phyloP scores from a whole-genome alignment of 164 flowering plant genomes.

The Tetracentron sinense region DNA sequence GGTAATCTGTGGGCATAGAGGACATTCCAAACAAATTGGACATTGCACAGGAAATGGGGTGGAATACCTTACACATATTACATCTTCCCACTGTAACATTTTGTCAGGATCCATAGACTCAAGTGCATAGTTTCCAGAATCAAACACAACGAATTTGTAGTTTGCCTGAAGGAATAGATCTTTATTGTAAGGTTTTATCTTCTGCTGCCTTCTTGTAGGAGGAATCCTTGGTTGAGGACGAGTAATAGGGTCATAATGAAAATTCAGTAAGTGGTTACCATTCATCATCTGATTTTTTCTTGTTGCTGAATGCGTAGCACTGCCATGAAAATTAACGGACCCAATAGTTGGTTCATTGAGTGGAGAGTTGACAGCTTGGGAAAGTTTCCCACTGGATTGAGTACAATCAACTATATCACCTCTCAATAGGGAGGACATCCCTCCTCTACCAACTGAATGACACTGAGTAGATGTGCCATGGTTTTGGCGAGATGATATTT shows the following conservation, averaged over 20 bases:
- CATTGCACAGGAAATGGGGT: slow-evolving; percentile 74
- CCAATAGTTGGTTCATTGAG: slow-evolving; percentile 23
- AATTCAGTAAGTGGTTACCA: slow-evolving; percentile 87
- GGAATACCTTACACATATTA: slow-evolving; percentile 72
- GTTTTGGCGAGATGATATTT: slow-evolving; percentile 23
- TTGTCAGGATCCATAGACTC: slow-evolving; percentile 83
- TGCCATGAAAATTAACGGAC: slow-evolving; percentile 25
- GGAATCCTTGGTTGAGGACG: slow-evolving; percentile 60
- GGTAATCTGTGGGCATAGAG: slow-evolving; percentile 96
- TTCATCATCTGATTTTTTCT: slow-evolving; percentile 51
- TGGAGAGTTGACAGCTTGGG: slow-evolving; percentile 24
- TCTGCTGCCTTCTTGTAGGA: slow-evolving; percentile 59
- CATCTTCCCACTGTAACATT: slow-evolving; percentile 87
- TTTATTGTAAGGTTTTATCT: slow-evolving; percentile 81
- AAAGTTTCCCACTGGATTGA: slow-evolving; percentile 25
- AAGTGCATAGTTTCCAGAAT: slow-evolving; percentile 47
- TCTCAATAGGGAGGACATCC: slow-evolving; percentile 19
- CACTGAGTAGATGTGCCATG: slow-evolving; percentile 17
- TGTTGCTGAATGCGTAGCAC: slow-evolving; percentile 30
- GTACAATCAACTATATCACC: slow-evolving; percentile 20
- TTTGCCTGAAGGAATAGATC: slow-evolving; percentile 95
- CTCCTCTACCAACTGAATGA: slow-evolving; percentile 24
- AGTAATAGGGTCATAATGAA: slow-evolving; percentile 79
- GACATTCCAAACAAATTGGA: slow-evolving; percentile 91
- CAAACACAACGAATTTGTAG: slow-evolving; percentile 81